Evolutionary conservation across 2,329 filamentous ascomycete genomes (phyloP).

Genomic region (Colletotrichum aenigma): DNA sequence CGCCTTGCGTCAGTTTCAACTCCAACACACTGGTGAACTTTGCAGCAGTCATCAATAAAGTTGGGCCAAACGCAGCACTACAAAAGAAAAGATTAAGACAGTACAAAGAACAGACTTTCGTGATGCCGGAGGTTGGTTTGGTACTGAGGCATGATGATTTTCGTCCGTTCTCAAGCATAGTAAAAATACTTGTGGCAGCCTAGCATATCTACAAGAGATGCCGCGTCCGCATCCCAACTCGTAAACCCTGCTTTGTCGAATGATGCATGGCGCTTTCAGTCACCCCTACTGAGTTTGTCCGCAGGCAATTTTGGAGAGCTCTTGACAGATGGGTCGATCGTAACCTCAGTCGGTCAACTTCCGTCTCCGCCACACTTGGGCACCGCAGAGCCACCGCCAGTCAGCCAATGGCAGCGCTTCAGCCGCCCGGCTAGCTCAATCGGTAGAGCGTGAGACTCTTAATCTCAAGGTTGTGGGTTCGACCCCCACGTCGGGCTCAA

Average conservation of each 20-base stretch:
- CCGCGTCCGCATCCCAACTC: background rate
- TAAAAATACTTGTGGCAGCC: background rate
- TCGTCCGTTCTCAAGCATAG: background rate
- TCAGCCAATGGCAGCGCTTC: background rate
- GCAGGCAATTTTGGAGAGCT: background rate
- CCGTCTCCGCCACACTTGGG: background rate
- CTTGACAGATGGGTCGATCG: background rate
- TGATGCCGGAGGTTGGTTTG: background rate
- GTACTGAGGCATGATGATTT: background rate
- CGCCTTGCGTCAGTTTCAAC: background rate
- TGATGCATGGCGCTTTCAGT: background rate
- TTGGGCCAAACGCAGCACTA: background rate
- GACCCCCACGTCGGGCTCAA: conserved; percentile 31
- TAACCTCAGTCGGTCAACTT: background rate
- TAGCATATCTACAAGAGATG: accelerated
- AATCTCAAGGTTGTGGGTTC: conserved; percentile 65
- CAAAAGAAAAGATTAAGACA: background rate
- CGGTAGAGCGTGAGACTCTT: conserved; percentile 78
- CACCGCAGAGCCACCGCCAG: accelerated
- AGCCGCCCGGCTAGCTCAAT: conserved; percentile 67
- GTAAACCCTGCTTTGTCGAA: background rate
- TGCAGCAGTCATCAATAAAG: background rate
- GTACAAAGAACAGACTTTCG: background rate
- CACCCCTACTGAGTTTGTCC: background rate
- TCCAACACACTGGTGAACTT: no score